Base-by-base conservation (phyloP, 805 yeast species). In the Grigorovia transvaalensis region DNA sequence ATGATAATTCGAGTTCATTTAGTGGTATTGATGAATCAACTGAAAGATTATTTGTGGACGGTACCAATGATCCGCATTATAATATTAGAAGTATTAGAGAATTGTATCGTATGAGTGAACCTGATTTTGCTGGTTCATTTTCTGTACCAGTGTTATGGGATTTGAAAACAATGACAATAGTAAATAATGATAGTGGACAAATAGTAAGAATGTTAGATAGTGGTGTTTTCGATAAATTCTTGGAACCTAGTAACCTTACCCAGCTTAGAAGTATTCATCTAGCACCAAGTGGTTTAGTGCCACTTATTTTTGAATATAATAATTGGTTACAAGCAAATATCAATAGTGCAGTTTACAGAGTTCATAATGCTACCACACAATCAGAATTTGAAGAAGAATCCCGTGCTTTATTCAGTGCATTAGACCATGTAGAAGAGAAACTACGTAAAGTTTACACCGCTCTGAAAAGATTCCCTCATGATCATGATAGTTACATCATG, bases 101-200 rank as follows among this genome's bases (percentile, higher is more conserved):
- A 58, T 60, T 90, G 29, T 90, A 91, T 66, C 81, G 71, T 70
- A 81, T 80, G 66, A 88, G 87, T 12, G 75, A 88, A 51, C 82
- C 89, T 0, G 77, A 84, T 33, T 90, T 88, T 69, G 71, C 68
- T 13, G 96, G 95, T 5, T 75, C 96, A 55, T 86, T 81, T 64
- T 89, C 97, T 2, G 97, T 90, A 41, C 98, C 98, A 1, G 85
- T 90, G 4, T 74, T 91, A 60, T 91, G 96, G 93, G 98, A 90
- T 68, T 84, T 77, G 62, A 84, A 90, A 70, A 76, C 78, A 30
- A 70, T 80, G 52, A 85, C 95, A 1, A 85, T 91, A 65, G 97
- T 90, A 53, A 88, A 80, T 71, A 90, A 90, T 68, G 98, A 90
- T 69, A 84, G 95, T 54, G 77, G 91, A 41, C 97, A 91, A 66